Conservation (phyloP, 2,329 filamentous ascomycete genomes). For the Beauveria brongniartii region DNA sequence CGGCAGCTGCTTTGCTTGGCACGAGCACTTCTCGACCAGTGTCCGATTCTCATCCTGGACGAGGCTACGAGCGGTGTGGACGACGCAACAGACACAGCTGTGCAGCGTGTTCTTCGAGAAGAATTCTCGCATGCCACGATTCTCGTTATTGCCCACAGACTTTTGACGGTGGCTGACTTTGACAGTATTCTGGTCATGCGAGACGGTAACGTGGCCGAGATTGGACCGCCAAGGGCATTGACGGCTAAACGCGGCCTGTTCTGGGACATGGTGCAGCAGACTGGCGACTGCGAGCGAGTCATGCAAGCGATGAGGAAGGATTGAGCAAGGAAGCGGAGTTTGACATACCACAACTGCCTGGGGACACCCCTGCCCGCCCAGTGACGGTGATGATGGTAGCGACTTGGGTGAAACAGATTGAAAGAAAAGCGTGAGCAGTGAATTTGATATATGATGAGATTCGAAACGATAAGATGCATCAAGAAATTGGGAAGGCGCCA, state of each 20-base stretch:
- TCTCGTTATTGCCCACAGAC: conserved; percentile 11
- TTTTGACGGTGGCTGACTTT: conserved; percentile 8
- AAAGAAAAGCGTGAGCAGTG: too few species aligned
- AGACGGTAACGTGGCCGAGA: conserved; percentile 3
- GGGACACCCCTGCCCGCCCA: too few species aligned
- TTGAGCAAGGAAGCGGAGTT: too few species aligned
- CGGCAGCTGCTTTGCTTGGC: conserved; percentile 11
- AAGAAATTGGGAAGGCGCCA: too few species aligned
- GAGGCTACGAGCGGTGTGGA: conserved; percentile 13
- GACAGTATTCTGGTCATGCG: conserved; percentile 10
- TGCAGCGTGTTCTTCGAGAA: conserved; percentile 6
- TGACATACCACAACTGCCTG: too few species aligned
- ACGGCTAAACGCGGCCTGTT: background rate
- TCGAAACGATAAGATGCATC: too few species aligned
- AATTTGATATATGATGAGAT: too few species aligned
- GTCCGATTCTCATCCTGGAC: conserved; percentile 8
- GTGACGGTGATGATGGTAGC: too few species aligned
- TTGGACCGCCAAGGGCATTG: background rate
- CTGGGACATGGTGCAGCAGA: conserved; percentile 12
- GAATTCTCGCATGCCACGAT: conserved; percentile 5
- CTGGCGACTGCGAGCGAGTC: background rate
- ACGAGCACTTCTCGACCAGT: conserved; percentile 2
- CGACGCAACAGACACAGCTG: background rate
- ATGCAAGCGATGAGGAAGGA: background rate
- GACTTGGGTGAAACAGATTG: too few species aligned